These are phyloP conservation scores for Phellinidium pouzarii DNA, from an alignment of 1,284 basidiomycete species.

Conservation along the genomic window DNA sequence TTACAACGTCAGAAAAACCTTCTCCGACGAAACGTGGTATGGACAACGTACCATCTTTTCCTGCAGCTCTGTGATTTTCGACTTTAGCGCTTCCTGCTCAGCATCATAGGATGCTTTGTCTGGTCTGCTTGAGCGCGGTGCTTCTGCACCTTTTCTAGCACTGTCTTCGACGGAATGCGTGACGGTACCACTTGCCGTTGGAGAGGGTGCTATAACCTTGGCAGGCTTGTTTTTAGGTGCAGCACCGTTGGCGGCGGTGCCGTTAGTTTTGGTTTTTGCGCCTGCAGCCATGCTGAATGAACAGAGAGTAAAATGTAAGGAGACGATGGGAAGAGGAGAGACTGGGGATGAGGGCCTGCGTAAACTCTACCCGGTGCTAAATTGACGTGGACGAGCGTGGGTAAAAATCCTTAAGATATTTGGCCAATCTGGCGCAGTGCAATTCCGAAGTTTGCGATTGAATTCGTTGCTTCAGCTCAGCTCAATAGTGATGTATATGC, in stretches of 20 bases:
- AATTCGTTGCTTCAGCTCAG: too few species aligned
- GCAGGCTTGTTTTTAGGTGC: constrained; percentile 35
- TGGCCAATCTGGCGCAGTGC: too few species aligned
- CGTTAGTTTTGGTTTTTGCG: constrained; percentile 38
- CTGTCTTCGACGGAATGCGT: constrained; percentile 42
- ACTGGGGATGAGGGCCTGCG: neutral
- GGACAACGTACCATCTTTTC: constrained; percentile 61
- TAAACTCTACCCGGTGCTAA: too few species aligned
- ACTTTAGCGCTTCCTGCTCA: constrained; percentile 79
- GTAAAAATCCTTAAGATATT: neutral
- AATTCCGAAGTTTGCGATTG: too few species aligned
- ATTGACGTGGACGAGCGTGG: constrained; percentile 6
- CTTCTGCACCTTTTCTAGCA: constrained; percentile 36
- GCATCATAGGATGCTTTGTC: constrained; percentile 77
- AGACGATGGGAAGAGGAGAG: neutral
- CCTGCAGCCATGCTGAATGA: constrained; percentile 21
- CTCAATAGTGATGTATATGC: too few species aligned
- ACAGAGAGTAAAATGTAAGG: neutral
- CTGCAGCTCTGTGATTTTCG: constrained; percentile 79
- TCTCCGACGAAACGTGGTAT: constrained; percentile 1
- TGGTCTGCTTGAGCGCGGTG: constrained; percentile 48
- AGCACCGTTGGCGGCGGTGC: constrained; percentile 33
- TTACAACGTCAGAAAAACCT: neutral
- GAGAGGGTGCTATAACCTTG: constrained; percentile 24
- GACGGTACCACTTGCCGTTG: constrained; percentile 40